Base-by-base conservation (phyloP, 441 rosid genomes). In the Gossypium davidsonii region DNA sequence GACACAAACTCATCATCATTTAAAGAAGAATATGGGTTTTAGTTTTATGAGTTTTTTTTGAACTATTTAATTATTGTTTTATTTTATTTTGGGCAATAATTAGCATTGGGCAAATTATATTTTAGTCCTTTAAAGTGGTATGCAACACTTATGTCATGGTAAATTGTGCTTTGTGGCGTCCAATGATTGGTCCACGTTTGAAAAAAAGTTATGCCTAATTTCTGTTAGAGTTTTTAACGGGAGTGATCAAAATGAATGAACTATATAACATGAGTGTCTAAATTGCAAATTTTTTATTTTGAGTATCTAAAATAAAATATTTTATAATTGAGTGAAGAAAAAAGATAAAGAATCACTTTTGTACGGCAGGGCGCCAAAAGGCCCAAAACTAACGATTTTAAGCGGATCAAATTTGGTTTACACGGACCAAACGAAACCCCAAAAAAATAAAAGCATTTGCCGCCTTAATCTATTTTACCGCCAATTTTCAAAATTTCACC, bases 391-490 rank as follows among this genome's bases (percentile, higher is more conserved):
- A 37, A 37, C 26, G 21, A 63, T 1, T 17, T 10, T 63, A 14
- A 46, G 46, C 51, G 48, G 51, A 39, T 26, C 10, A 31, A 1
- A 6, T 25, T 39, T 18, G 52, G 23, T 3, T 37, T 51, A 15
- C 8, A 4, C 42, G 39, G 42, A 26, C 20, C 60, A 65, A 56
- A 75, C 15, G 51, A 23, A 46, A 70, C 17, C 55, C 11, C 31
- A n/a, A 5, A 12, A 72, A 28, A 72, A 60, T n/a, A 23, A 60
- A 72, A 26, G 15, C 26, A n/a, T 11, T 59, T 60, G 59, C 68
- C 74, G 68, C 74, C 74, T 23, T 21, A 15, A 72, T 20, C 6
- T n/a, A 20, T n/a, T 57, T 48, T 31, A 20, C 70, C 34, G 66
- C 67, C 42, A 6, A 1, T 14, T 34, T 66, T 17, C 21, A 26